Evolutionary conservation across 768 basidiomycete genomes (phyloP), one percentile per base, ranked within the genome.

Genomic region (Amanita exitialis): DNA sequence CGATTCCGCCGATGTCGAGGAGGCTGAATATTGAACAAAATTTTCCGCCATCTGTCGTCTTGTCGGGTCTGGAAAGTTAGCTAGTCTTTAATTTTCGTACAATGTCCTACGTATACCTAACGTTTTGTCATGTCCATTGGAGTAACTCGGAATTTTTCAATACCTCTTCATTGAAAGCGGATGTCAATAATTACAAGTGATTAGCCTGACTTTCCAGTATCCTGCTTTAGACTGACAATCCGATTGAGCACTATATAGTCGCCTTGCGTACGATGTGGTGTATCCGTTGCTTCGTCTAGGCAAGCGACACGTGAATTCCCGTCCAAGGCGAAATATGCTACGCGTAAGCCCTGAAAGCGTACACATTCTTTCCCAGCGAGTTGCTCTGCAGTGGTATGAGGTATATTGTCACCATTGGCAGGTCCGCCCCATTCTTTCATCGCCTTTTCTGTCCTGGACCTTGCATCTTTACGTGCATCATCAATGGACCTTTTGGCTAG

Each of bases 271-370:
- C 71, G 68, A 2, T 10, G 18, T 2, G 74, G 65, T 21, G 62
- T 58, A 1, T 67, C 69, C 1, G 68, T 75, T 4, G 69, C 65
- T 54, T 83, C 78, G 12, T 83, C 77, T 25, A 95, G 64, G 50
- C 75, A 78, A 13, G 76, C 78, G 32, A 93, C 59, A 32, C 76
- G 73, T 34, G 92, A 72, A 59, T 97, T 94, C 65, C 83, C 86
- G 64, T 99, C 96, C 23, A 98, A 71, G 16, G 90, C 79, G 61
- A 99, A 98, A 71, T 97, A 99, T 2, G 86, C 96, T 43, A 97
- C 83, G 8, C 96, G 82, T 61, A 97, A 74, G 6, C 93, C 96
- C 68, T 99, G 96, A 82, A 99, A 98, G 35, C 96, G 78, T 50
- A 98, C 78, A 62, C 86, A 90, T 66, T 98, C 96, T 64, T 86